phyloP scores from a whole-genome alignment of 1,284 basidiomycete species.

The Cutaneotrichosporon dermatis region DNA sequence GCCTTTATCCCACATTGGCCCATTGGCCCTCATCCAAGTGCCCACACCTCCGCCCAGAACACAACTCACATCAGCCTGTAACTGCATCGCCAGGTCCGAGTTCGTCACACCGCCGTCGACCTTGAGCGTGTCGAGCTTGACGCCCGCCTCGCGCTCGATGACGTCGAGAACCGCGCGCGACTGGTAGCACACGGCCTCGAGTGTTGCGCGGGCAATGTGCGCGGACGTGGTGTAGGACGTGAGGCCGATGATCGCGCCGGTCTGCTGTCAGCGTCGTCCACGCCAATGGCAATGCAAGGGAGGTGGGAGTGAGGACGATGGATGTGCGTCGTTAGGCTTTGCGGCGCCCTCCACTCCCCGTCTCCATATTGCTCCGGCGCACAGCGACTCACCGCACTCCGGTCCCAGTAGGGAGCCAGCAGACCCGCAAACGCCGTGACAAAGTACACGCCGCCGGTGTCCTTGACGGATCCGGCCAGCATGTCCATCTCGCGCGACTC shows the following conservation, averaged over 20 bases:
- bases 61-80: slow-evolving; percentile 68
- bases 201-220: slow-evolving; percentile 88
- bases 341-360: too few species aligned
- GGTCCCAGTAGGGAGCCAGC: slow-evolving; percentile 62
- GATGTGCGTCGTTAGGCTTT: too few species aligned
- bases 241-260: slow-evolving; percentile 53
- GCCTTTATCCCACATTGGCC: too few species aligned
- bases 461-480: slow-evolving; percentile 70
- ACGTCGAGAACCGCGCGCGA: slow-evolving; percentile 91
- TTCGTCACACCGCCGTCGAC: slow-evolving; percentile 96
- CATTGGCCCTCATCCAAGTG: too few species aligned
- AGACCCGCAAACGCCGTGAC: slow-evolving; percentile 94
- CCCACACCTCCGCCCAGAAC: too few species aligned
- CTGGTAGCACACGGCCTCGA: slow-evolving; percentile 74
- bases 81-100: slow-evolving; percentile 70
- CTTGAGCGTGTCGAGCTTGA: slow-evolving; percentile 72
- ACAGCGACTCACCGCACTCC: slow-evolving; percentile 27
- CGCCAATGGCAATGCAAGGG: too few species aligned
- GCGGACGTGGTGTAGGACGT: slow-evolving; percentile 89
- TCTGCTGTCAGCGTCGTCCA: background rate
- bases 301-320: too few species aligned
- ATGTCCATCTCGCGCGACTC: slow-evolving; percentile 78
- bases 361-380: too few species aligned
- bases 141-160: slow-evolving; percentile 53
- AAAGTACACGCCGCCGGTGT: slow-evolving; percentile 92